Evolutionary conservation across 2,329 filamentous ascomycete species (phyloP).

Genomic region (Fusarium multiceps): DNA sequence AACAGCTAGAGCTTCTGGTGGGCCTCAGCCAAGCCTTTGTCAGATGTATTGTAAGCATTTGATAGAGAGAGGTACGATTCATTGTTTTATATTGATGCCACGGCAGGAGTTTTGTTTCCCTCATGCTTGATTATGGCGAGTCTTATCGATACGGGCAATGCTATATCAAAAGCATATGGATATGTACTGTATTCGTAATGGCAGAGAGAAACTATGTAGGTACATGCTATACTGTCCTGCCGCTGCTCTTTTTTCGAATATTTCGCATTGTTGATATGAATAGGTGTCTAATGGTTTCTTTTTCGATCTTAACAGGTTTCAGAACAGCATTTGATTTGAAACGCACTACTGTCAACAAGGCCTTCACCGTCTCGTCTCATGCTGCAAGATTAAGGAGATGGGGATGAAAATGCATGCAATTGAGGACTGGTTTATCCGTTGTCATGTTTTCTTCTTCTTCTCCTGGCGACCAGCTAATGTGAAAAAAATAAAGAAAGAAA

Average conservation of each 20-base stretch:
- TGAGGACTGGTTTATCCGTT: neutral
- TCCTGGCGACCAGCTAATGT: neutral
- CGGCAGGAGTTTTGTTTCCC: neutral
- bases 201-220: neutral
- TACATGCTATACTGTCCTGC: neutral
- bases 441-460: neutral
- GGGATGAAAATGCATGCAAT: neutral
- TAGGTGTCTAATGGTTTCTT: neutral
- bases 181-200: neutral
- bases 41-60: neutral
- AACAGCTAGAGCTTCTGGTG: slow-evolving; percentile 3
- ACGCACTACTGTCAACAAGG: slow-evolving; percentile 4
- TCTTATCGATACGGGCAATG: neutral
- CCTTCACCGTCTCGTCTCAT: neutral
- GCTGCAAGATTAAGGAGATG: slow-evolving; percentile 37
- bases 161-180: neutral
- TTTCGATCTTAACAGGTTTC: neutral
- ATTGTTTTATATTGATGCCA: neutral
- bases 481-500: neutral
- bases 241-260: neutral
- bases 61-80: neutral
- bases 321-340: slow-evolving; percentile 9
- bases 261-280: neutral
- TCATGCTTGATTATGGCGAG: neutral
- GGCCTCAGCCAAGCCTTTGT: slow-evolving; percentile 1